Evolutionary conservation across 2,329 filamentous ascomycete species (phyloP).

Genomic region (Rutstroemia sp.): DNA sequence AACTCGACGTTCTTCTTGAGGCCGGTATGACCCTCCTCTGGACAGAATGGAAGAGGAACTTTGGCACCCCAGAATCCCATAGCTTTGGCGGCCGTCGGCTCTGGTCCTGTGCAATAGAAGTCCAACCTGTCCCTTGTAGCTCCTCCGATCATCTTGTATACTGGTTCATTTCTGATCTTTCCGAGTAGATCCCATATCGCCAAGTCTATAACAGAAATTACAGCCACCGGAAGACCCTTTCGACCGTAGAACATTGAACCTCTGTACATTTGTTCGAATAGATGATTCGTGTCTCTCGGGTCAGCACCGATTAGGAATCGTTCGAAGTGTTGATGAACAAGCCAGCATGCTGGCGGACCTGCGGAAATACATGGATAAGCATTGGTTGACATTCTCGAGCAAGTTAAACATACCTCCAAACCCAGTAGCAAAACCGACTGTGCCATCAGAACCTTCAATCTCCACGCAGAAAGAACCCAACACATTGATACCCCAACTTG

Average conservation of each 20-base stretch:
- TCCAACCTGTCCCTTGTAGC: slow-evolving; percentile 75
- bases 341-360: slow-evolving; percentile 87
- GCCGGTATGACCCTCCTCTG: slow-evolving; percentile 76
- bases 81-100: slow-evolving; percentile 68
- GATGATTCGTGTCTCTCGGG: slow-evolving; percentile 80
- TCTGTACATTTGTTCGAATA: slow-evolving; percentile 96
- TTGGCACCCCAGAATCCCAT: slow-evolving; percentile 92
- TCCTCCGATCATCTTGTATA: slow-evolving; percentile 90
- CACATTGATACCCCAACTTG: slow-evolving; percentile 93
- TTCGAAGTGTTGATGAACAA: slow-evolving; percentile 88
- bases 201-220: slow-evolving; percentile 91
- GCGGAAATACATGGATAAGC: slow-evolving; percentile 3
- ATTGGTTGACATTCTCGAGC: not conserved
- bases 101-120: slow-evolving; percentile 93
- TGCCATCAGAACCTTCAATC: slow-evolving; percentile 81
- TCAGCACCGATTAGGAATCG: slow-evolving; percentile 85
- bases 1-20: slow-evolving; percentile 87
- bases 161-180: slow-evolving; percentile 85
- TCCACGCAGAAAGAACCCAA: slow-evolving; percentile 88
- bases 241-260: slow-evolving; percentile 94
- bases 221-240: slow-evolving; percentile 81
- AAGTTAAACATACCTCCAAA: slow-evolving; percentile 57
- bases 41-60: slow-evolving; percentile 82
- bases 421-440: slow-evolving; percentile 88
- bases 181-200: slow-evolving; percentile 89